A percentile compares a stretch with the other conserved stretches of the same genome.
Evolutionary conservation across 1,284 basidiomycete species (phyloP).

Genomic region (Fomitopsis palustris): DNA sequence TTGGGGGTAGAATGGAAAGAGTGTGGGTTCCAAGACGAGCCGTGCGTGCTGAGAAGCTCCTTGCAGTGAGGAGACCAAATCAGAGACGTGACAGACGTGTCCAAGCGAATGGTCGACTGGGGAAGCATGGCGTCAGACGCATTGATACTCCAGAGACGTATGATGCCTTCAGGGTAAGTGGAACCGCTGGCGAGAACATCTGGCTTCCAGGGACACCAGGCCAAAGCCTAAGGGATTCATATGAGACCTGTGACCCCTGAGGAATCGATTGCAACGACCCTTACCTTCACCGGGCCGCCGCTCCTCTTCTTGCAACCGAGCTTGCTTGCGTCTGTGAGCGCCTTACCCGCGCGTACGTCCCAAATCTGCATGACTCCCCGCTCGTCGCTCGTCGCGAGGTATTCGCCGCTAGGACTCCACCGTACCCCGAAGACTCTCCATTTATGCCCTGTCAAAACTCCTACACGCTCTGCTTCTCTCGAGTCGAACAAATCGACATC

Average conservation of each 20-base stretch:
- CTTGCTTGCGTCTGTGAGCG: slow-evolving; percentile 29
- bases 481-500: slow-evolving; percentile 37
- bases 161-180: slow-evolving; percentile 60
- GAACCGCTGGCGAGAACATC: slow-evolving; percentile 68
- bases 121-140: slow-evolving; percentile 44
- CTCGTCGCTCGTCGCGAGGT: slow-evolving; percentile 40
- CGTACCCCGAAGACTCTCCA: slow-evolving; percentile 41
- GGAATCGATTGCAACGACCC: not conserved
- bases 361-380: slow-evolving; percentile 41
- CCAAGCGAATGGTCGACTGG: slow-evolving; percentile 45
- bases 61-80: slow-evolving; percentile 64
- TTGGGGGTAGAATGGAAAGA: slow-evolving; percentile 5
- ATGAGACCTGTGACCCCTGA: not conserved
- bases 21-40: slow-evolving; percentile 34
- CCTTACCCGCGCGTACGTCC: slow-evolving; percentile 38
- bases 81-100: slow-evolving; percentile 64
- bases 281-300: slow-evolving; percentile 51
- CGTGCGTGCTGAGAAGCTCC: slow-evolving; percentile 68
- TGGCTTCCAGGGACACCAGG: slow-evolving; percentile 76
- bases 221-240: slow-evolving; percentile 45
- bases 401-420: slow-evolving; percentile 42
- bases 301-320: slow-evolving; percentile 42
- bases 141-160: slow-evolving; percentile 54
- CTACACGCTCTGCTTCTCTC: slow-evolving; percentile 27
- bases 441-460: slow-evolving; percentile 32